Evolutionary conservation across 768 basidiomycete genomes (phyloP).

Genomic region (Amanita thiersii): DNA sequence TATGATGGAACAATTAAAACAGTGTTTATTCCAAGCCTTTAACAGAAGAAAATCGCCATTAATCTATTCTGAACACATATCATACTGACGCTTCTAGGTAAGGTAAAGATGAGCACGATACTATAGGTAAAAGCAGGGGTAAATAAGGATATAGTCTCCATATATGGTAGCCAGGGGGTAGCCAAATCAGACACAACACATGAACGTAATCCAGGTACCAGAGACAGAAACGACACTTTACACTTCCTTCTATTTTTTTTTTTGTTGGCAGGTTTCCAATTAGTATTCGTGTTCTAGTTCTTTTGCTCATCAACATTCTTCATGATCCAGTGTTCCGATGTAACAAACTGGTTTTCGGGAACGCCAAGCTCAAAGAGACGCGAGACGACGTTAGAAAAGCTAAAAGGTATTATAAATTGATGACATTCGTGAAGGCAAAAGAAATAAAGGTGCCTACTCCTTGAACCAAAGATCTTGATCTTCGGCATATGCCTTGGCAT

Average conservation of each 20-base stretch:
- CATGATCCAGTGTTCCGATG: constrained; percentile 71
- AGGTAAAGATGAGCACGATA: too few relatives aligned
- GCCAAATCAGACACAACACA: too few relatives aligned
- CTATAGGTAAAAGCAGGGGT: too few relatives aligned
- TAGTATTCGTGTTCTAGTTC: constrained; percentile 5
- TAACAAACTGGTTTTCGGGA: constrained; percentile 67
- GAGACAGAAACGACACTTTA: neutral
- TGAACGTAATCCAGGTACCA: too few relatives aligned
- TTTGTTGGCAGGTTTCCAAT: neutral
- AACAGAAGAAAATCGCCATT: too few relatives aligned
- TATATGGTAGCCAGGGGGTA: too few relatives aligned
- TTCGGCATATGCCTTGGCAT: constrained; percentile 79
- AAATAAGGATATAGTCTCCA: too few relatives aligned
- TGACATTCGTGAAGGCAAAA: too few relatives aligned
- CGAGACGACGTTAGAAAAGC: constrained; percentile 74
- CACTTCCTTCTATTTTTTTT: neutral
- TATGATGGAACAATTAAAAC: too few relatives aligned
- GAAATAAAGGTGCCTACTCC: constrained; percentile 57
- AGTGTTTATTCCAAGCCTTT: too few relatives aligned
- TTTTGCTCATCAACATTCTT: constrained; percentile 43
- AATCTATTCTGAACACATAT: too few relatives aligned
- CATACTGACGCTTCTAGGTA: too few relatives aligned
- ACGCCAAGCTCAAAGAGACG: constrained; percentile 93
- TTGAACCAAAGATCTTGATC: constrained; percentile 86
- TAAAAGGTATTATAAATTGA: constrained; percentile 20